A percentile compares a stretch with the other conserved stretches of the same genome.
These are phyloP conservation scores for Hansfordia pulvinata DNA, from an alignment of 2,329 filamentous ascomycete species.

Conservation along the genomic window DNA sequence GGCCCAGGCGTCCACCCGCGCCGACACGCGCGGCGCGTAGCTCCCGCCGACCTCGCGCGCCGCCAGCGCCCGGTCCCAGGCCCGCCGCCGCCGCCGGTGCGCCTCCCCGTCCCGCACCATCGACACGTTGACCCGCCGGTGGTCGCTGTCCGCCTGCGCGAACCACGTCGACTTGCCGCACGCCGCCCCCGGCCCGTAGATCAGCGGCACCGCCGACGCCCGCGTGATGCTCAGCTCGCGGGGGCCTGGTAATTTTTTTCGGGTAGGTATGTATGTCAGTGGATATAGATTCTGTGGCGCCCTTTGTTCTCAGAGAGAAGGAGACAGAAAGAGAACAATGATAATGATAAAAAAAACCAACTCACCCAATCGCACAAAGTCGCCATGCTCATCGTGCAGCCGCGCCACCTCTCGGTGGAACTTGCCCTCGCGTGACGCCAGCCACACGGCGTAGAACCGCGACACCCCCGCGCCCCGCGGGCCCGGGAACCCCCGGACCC, in stretches of 20 bases:
- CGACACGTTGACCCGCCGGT: background rate
- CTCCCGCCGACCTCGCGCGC: constrained; percentile 1
- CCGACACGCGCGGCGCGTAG: background rate
- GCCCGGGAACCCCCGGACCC: constrained; percentile 1
- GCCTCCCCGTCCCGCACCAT: constrained; percentile 1
- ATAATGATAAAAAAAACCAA: background rate
- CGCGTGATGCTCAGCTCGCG: constrained; percentile 1
- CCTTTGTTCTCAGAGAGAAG: too few relatives aligned
- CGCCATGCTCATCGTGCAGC: constrained; percentile 1
- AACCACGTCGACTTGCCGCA: constrained; percentile 3
- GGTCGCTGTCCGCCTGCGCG: background rate
- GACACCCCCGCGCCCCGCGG: constrained; percentile 1
- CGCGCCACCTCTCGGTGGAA: constrained; percentile 1
- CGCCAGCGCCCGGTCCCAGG: constrained; percentile 1
- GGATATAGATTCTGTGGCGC: too few relatives aligned
- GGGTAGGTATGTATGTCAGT: too few relatives aligned
- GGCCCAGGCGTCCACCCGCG: constrained; percentile 1
- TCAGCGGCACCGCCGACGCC: constrained; percentile 1
- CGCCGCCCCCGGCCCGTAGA: constrained; percentile 1
- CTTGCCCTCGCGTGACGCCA: background rate
- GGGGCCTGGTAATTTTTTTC: background rate
- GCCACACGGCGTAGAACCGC: background rate
- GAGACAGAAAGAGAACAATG: too few relatives aligned
- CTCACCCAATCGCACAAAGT: constrained; percentile 3
- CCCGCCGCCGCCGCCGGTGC: constrained; percentile 1